Conservation (phyloP, 2,329 filamentous ascomycete species). For the Incumbomyces delicatus region DNA sequence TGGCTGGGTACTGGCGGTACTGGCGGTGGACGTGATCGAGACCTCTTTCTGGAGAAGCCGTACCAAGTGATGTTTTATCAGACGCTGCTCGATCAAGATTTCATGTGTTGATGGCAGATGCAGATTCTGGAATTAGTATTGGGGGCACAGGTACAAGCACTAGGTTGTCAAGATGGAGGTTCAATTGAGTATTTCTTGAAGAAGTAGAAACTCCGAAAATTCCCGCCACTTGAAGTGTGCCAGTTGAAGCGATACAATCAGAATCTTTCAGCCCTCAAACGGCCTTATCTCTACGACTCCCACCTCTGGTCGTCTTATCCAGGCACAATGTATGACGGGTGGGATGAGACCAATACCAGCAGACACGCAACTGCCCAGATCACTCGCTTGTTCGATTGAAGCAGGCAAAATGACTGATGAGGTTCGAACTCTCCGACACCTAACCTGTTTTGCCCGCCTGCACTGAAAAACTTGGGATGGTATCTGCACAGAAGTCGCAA, state of each 20-base stretch:
- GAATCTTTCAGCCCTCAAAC: slow-evolving; percentile 7
- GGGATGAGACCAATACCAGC: too few species aligned
- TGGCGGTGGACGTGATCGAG: too few species aligned
- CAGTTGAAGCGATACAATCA: slow-evolving; percentile 6
- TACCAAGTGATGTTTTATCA: background rate
- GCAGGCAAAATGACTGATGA: too few species aligned
- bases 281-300: background rate
- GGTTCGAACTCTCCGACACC: too few species aligned
- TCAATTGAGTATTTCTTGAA: slow-evolving; percentile 9
- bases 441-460: too few species aligned
- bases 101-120: background rate
- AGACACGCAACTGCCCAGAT: background rate
- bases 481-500: too few species aligned
- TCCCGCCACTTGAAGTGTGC: background rate
- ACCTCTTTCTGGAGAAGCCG: background rate
- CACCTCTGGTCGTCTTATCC: background rate
- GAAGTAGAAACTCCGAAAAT: slow-evolving; percentile 3
- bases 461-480: too few species aligned
- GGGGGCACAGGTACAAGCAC: slow-evolving; percentile 4
- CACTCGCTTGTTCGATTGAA: background rate
- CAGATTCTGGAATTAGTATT: slow-evolving; percentile 1
- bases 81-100: background rate
- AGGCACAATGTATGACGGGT: too few species aligned
- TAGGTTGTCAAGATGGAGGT: slow-evolving; percentile 6
- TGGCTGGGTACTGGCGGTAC: too few species aligned